A percentile compares a stretch with the other conserved stretches of the same genome.
Conservation (phyloP, 164 flowering plant genomes). For the Cinnamomum micranthum region DNA sequence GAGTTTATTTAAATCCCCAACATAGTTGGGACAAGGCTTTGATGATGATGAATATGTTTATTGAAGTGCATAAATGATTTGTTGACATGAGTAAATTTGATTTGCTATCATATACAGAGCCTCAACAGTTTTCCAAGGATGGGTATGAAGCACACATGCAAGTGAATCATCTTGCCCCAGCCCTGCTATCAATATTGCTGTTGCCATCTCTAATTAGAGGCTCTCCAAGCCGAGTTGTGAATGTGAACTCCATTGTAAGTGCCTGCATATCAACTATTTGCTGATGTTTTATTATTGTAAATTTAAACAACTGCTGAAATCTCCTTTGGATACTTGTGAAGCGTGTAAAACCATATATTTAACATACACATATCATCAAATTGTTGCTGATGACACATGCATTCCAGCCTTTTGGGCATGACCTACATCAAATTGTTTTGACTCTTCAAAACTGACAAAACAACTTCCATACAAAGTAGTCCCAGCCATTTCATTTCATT, state of each 20-base stretch:
- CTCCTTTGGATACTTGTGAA: neutral
- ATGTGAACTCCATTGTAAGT: constrained; percentile 80
- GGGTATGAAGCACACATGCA: constrained; percentile 95
- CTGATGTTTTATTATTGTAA: neutral
- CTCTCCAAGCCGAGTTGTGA: constrained; percentile 87
- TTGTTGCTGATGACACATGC: neutral
- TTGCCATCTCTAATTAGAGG: constrained; percentile 92
- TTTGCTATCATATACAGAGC: constrained; percentile 36
- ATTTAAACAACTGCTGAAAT: neutral
- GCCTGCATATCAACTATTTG: neutral
- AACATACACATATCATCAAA: no score
- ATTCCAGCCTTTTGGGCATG: neutral
- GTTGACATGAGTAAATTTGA: neutral
- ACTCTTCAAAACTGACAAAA: neutral
- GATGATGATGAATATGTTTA: no score
- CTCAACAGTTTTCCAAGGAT: constrained; percentile 85
- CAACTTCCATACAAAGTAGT: neutral
- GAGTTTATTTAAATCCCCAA: no score
- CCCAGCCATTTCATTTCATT: neutral
- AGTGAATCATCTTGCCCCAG: constrained; percentile 98
- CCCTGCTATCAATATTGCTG: constrained; percentile 81
- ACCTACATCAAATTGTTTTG: neutral
- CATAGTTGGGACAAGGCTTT: no score
- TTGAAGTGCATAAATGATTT: neutral
- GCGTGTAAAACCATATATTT: neutral